These are phyloP conservation scores for Crucihimalaya himalaica DNA, from an alignment of 345 rosid genomes.

Conservation along the genomic window DNA sequence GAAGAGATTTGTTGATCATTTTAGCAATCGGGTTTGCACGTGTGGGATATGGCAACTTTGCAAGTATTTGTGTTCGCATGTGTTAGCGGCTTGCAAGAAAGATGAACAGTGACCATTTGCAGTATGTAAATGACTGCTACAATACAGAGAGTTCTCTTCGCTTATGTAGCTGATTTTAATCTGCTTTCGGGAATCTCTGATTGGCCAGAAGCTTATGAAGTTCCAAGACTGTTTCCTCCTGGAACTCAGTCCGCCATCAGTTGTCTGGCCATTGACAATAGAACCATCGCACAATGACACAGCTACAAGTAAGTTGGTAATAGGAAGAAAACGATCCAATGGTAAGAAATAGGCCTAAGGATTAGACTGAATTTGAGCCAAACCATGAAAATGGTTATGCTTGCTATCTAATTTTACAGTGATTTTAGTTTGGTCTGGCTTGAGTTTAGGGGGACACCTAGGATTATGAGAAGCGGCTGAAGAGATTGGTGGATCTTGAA, in stretches of 20 bases:
- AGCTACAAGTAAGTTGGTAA: neutral
- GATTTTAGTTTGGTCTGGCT: neutral
- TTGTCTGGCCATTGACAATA: neutral
- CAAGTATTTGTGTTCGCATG: neutral
- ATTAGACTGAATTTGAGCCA: neutral
- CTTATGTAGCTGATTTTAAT: neutral
- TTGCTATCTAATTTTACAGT: neutral
- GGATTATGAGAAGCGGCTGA: neutral
- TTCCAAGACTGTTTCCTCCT: neutral
- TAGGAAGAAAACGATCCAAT: neutral
- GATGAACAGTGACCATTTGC: neutral
- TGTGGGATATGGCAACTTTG: neutral
- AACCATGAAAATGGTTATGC: neutral
- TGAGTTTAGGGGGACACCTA: neutral
- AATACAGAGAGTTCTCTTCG: neutral
- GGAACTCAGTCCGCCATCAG: neutral
- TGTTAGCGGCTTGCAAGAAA: neutral
- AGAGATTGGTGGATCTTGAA: neutral
- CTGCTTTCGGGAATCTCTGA: neutral
- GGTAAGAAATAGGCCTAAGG: neutral
- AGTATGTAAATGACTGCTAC: neutral
- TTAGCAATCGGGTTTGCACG: neutral
- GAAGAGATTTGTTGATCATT: neutral
- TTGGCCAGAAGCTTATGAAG: neutral
- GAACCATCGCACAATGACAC: neutral